Evolutionary conservation across 257 asterid species (phyloP), one percentile per base, ranked within the genome.

Genomic region (Solanum ahanhuiri): DNA sequence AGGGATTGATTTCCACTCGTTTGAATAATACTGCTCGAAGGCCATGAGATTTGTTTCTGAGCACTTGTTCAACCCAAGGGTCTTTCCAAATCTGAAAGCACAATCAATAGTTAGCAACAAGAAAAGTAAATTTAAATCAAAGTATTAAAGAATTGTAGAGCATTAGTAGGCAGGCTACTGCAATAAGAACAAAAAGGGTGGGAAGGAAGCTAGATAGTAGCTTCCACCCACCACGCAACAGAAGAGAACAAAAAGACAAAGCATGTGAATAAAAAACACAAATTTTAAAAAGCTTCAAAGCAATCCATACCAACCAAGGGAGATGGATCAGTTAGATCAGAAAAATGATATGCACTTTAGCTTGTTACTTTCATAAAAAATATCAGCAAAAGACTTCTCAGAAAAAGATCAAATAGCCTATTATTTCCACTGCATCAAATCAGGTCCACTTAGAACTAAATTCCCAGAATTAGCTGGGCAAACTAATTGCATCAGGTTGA

Each of bases 1-100:
- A 20, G 94, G 93, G 12, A 87, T 82, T 5, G 98, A 90, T 83
- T 91, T 92, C 92, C 93, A 90, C 67, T 90, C 96, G 66, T 91
- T 91, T 57, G 87, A 83, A 48, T 91, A 88, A 45, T 90, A 91
- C 87, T 89, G 95, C 89, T 92, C 92, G 54, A 92, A 88, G 28
- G 90, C 97, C 98, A 95, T 95, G 9, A 25, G 17, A 15, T 77
- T 77, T 79, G 41, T 30, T 79, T 77, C 37, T 14, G 23, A 25
- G 12, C 58, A 79, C 15, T 28, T 43, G 64, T 43, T 77, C 83
- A 12, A 43, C 6, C 64, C 11, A 77, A 79, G 41, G 66, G 12
- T 79, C 28, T 30, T 77, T 14, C 22, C 37, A 23, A 15, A 79
- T 79, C 67, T 45, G 84, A 79, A 79, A 48, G 11, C 25, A 79